Evolutionary conservation across 1,284 basidiomycete species (phyloP).

Genomic region (Apiotrichum akiyoshidainum): DNA sequence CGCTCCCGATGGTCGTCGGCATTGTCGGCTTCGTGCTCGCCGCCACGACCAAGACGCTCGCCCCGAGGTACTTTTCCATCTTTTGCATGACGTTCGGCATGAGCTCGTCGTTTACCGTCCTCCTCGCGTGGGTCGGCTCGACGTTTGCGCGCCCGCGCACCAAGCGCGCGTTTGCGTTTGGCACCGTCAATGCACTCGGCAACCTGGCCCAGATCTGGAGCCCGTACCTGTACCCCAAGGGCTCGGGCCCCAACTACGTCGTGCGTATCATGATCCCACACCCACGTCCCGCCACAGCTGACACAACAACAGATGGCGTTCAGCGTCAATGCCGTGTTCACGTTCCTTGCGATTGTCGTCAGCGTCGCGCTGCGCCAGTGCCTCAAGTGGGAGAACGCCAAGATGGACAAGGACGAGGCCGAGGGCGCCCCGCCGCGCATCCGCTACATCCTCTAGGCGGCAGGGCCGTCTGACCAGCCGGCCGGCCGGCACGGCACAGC

Average conservation of each 20-base stretch:
- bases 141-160: slow-evolving; percentile 39
- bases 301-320: slow-evolving; percentile 27
- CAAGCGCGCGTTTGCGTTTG: slow-evolving; percentile 40
- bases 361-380: slow-evolving; percentile 29
- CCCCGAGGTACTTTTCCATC: slow-evolving; percentile 33
- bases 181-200: slow-evolving; percentile 37
- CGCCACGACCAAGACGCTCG: slow-evolving; percentile 27
- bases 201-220: slow-evolving; percentile 42
- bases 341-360: slow-evolving; percentile 24
- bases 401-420: slow-evolving; percentile 10
- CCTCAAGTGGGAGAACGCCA: slow-evolving; percentile 25
- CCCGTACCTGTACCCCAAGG: slow-evolving; percentile 37
- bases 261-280: too few species aligned
- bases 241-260: slow-evolving; percentile 28
- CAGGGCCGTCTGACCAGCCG: too few species aligned
- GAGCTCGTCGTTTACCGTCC: slow-evolving; percentile 34
- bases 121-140: slow-evolving; percentile 40
- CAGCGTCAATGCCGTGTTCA: slow-evolving; percentile 30
- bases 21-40: slow-evolving; percentile 38
- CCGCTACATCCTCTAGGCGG: slow-evolving; percentile 6
- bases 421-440: not conserved
- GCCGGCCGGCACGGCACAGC: not conserved
- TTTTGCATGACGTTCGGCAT: slow-evolving; percentile 36
- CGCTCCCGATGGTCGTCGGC: slow-evolving; percentile 43
- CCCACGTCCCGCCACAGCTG: too few species aligned